Evolutionary conservation across 2,329 filamentous ascomycete genomes (phyloP), one percentile per base, ranked within the genome.

Genomic region (Ascochyta lentis): DNA sequence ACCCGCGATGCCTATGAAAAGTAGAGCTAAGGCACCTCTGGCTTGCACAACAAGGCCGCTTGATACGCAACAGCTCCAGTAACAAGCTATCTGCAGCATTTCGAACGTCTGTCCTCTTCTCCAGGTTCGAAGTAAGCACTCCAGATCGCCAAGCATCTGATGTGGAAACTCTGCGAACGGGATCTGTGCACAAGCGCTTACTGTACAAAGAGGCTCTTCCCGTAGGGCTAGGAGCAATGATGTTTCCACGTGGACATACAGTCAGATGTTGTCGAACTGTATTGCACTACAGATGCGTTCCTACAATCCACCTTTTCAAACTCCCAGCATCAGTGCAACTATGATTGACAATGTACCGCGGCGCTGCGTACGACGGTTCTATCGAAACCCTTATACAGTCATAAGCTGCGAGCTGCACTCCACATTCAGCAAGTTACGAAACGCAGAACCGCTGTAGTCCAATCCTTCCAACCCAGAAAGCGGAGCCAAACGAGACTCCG

Each of bases 181-280:
- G 59, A 58, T 43, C 56, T 55, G 33, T 62, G 65, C 65, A 54
- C 65, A 66, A 67, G 65, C 61, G 66, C 66, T 68, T 63, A 68
- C 66, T 53, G 16, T 55, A 61, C 57, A 58, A 64, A 54, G 58
- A 60, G 59, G 59, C 55, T 59, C 48, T 43, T 39, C 42, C 27
- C 45, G 51, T 58, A 67, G 59, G 64, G 64, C 63, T 67, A 59
- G 59, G 22, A 52, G 49, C 10, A 39, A 42, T 45, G 45, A 39
- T 29, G 39, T 46, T 37, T 54, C 61, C 60, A 61, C 62, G 55
- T 55, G 62, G 61, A 49, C 22, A 26, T 31, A 39, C 23, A 54
- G 49, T 54, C 49, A 57, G 50, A 48, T 43, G 23, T 16, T 22
- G 13, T 41, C 22, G 12, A 34, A 29, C 22, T n/a, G 38, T 15